phyloP scores from a whole-genome alignment of 345 rosid genomes.

The Erucastrum elatum region DNA sequence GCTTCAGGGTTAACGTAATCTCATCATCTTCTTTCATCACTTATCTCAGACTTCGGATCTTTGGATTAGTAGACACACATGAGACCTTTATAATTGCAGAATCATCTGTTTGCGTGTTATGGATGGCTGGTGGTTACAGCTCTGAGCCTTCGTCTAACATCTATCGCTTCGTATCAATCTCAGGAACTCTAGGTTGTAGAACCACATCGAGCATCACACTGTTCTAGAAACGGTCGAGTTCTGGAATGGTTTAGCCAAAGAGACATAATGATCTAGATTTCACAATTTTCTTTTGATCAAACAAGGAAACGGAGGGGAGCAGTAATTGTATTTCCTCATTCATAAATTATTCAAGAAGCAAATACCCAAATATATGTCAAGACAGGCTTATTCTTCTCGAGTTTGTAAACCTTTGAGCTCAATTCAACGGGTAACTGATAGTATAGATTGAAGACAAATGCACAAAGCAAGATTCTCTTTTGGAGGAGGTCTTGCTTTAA shows the following conservation, averaged over 20 bases:
- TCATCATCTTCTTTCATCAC: conserved; percentile 25
- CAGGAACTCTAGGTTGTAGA: conserved; percentile 47
- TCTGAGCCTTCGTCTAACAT: conserved; percentile 86
- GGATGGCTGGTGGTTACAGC: conserved; percentile 96
- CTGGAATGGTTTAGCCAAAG: conserved; percentile 66
- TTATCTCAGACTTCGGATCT: not conserved
- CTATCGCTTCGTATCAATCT: conserved; percentile 49
- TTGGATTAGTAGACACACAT: not conserved
- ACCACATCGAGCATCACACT: conserved; percentile 71
- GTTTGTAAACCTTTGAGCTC: too few species aligned
- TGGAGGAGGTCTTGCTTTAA: too few species aligned
- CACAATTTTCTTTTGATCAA: too few species aligned
- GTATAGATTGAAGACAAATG: too few species aligned
- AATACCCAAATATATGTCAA: too few species aligned
- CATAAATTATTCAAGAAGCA: too few species aligned
- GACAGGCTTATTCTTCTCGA: too few species aligned
- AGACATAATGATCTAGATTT: conserved; percentile 30
- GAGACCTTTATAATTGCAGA: conserved; percentile 7
- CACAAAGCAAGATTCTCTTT: too few species aligned
- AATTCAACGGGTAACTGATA: too few species aligned
- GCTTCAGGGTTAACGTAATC: not conserved
- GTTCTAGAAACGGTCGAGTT: conserved; percentile 62
- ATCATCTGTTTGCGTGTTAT: conserved; percentile 56
- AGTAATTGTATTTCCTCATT: too few species aligned
- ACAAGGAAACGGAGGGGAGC: too few species aligned